Evolutionary conservation across 1,139 yeast species (phyloP), one percentile per base, ranked within the genome.

Genomic region (Pneumocystis jirovecii): DNA sequence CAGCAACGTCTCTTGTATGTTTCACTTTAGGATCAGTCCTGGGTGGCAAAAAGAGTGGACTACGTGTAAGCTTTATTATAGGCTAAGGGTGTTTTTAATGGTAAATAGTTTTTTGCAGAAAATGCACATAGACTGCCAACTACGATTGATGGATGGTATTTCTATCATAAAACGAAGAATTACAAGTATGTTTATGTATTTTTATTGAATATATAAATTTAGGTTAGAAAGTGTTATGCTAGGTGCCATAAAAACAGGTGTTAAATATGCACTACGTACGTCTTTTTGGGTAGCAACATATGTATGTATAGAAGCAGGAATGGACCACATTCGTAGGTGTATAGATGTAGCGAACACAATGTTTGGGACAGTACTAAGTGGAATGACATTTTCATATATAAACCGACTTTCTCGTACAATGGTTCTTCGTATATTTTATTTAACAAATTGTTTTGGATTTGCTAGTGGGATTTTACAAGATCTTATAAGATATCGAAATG

Each of bases 61-160:
- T 50, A 6, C 57, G 57, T 50, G 57, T 50, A 50, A 21, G n/a
- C 25, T 50, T 50, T 21, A 21, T 45, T 45, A 6, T 45, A 21
- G 10, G 8, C 12, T 3, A 25, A 50, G 25, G 1, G 21, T 25
- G 3, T 37, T 37, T 37, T 4, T 25, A 25, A 50, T 25, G 34
- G n/a, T 5, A 50, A 25, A 59, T 79, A 84, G 62, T 89, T 83
- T 71, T 78, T 89, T 65, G 89, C 91, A 0, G 90, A 87, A 70
- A 89, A 89, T 72, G 87, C 95, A 15, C 96, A 89, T 72, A 75
- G 96, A 62, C 77, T 89, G 68, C 96, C 96, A 3, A 79, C 77
- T 31, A 85, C 87, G 0, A 87, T 85, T 65, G 93, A 90, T 44
- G 95, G 93, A 0, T 89, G 96, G 96, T 89, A 87, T 73, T 87